Base-by-base conservation (phyloP, 257 asterid genomes). In the Henckelia pumila region DNA sequence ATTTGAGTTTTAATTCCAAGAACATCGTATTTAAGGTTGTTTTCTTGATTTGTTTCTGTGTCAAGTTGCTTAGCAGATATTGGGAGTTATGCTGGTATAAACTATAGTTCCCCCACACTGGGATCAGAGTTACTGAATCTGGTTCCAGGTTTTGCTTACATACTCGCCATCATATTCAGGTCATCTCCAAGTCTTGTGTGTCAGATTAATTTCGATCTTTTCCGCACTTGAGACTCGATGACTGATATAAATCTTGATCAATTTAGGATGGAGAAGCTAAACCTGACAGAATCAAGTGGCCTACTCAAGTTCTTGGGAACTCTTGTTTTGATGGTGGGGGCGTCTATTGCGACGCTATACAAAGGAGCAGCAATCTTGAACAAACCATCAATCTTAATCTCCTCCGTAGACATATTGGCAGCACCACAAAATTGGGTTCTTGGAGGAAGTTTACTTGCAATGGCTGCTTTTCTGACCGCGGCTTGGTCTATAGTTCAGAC, bases 141-240 rank as follows among this genome's bases (percentile, higher is more conserved):
- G 29, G 82, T 85, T 65, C 91, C 91, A 0, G 88, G 76, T n/a
- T 80, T 82, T 57, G 82, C 91, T 44, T 85, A 71, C 81, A 70
- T 82, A 3, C 88, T 85, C 44, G 91, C 88, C 78, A 59, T 85
- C 77, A 85, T 76, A 72, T 80, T 82, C 80, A 78, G 86, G 91
- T 84, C 62, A 68, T 57, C 49, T 30, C 64, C 22, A 25, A 14
- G 66, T 57, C 68, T 50, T 32, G 61, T 14, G 14, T 44, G 0
- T 14, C 52, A 44, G 1, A 10, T 82, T 84, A 83, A 82, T 20
- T 68, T 58, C 10, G 24, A 17, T 53, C 40, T 24, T 4, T 25
- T 58, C 7, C 11, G 49, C 20, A 26, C n/a, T 65, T n/a, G 30
- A 65, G 14, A 30, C 3, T 55, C 58, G 10, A 25, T 13, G 49